phyloP scores from a whole-genome alignment of 257 asterid genomes.

The Primulina eburnea region DNA sequence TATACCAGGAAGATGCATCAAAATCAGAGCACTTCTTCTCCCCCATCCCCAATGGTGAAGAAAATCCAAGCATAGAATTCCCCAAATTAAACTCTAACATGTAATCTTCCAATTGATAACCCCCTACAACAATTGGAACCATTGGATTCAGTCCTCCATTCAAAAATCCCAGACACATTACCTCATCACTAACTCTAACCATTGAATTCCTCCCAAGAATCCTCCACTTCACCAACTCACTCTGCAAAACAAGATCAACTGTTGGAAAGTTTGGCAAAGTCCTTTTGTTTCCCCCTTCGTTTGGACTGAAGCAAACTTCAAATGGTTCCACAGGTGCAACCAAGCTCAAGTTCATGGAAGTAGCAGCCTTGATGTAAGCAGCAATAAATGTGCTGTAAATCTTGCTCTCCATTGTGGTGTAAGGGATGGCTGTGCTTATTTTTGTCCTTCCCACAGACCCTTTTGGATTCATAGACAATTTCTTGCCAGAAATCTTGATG shows the following conservation, averaged over 20 bases:
- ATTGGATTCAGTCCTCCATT: constrained; percentile 58
- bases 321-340: constrained; percentile 61
- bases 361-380: constrained; percentile 45
- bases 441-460: constrained; percentile 37
- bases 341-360: constrained; percentile 40
- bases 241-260: constrained; percentile 69
- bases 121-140: constrained; percentile 68
- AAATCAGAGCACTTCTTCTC: constrained; percentile 49
- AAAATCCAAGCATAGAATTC: constrained; percentile 77
- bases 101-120: constrained; percentile 70
- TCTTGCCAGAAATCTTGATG: constrained; percentile 54
- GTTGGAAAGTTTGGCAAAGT: constrained; percentile 44
- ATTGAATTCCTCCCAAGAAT: constrained; percentile 56
- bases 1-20: constrained; percentile 17
- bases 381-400: constrained; percentile 41
- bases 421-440: constrained; percentile 46
- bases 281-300: constrained; percentile 27
- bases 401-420: constrained; percentile 54
- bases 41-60: constrained; percentile 40
- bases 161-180: constrained; percentile 80
- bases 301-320: constrained; percentile 59
- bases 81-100: constrained; percentile 68
- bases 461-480: constrained; percentile 31
- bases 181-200: constrained; percentile 57
- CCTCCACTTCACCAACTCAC: constrained; percentile 88